Evolutionary conservation across 495 filamentous ascomycete genomes (phyloP).

Genomic region (Penicillium diatomitis): DNA sequence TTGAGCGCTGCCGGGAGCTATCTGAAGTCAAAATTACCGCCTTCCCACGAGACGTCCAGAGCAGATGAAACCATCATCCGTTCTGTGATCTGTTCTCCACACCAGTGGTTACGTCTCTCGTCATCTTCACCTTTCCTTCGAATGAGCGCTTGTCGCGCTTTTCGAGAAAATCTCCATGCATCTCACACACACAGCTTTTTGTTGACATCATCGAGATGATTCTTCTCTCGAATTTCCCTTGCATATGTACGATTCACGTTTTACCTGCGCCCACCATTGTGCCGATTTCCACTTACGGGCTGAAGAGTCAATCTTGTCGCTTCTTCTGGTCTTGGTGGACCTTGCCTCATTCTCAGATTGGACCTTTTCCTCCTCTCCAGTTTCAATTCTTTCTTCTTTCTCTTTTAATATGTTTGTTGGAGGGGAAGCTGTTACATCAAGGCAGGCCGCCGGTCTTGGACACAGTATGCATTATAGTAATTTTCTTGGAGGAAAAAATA

Average conservation of each 20-base stretch:
- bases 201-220: too few relatives aligned
- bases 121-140: too few relatives aligned
- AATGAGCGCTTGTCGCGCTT: not conserved
- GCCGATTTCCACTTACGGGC: constrained; percentile 5
- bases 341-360: constrained; percentile 6
- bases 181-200: not conserved
- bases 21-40: not conserved
- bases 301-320: constrained; percentile 10
- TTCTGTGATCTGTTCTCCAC: too few relatives aligned
- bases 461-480: constrained; percentile 18
- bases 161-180: not conserved
- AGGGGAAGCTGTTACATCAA: not conserved
- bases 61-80: not conserved
- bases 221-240: not conserved
- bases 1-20: constrained; percentile 12
- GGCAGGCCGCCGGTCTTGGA: constrained; percentile 5
- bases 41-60: not conserved
- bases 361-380: not conserved
- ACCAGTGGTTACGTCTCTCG: too few relatives aligned
- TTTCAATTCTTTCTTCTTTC: not conserved
- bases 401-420: not conserved
- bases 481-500: not conserved
- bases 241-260: constrained; percentile 31
- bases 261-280: constrained; percentile 19
- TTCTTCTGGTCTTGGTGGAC: constrained; percentile 21